Evolutionary conservation across 2,329 filamentous ascomycete genomes (phyloP), one percentile per base, ranked within the genome.

Genomic region (Fusarium nelsonii): DNA sequence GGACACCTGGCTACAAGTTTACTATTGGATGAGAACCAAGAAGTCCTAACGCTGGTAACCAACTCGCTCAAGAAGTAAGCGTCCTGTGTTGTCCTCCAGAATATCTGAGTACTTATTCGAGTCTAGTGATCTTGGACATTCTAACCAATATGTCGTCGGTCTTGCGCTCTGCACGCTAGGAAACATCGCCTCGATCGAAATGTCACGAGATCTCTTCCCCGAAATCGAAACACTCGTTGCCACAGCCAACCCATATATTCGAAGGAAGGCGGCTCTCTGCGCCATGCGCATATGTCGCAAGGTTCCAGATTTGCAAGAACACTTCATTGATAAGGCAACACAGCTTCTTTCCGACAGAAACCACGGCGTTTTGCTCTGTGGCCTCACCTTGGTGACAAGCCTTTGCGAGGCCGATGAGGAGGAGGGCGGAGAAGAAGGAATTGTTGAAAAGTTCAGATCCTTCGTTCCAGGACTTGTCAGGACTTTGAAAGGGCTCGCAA

Each of bases 251-350:
- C 96, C 96, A n/a, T 99, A 99, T 78, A 97, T 99, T 77, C 89
- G 96, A 74, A 89, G 96, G 73, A 99, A 99, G 84, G 96, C 96
- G 18, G 96, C 96, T 6, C 87, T 99, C n/a, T 99, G 96, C 81
- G 96, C 96, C 51, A 99, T 99, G 96, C 89, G 94, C 71, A 97
- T 99, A 85, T 97, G 94, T 82, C 91, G 94, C 74, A 99, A 99
- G 81, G 96, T 99, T 12, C 96, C 97, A 8, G 96, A 99, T 79
- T 83, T 99, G 55, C 93, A 97, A 80, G 97, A 99, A 79, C 94
- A 99, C 81, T 99, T 99, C 77, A 78, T 97, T 60, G 96, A 99
- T 65, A 98, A 98, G 80, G 92, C 95, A 16, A 92, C 96, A 65
- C 86, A 93, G 30, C 85, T 99, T 11, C 84, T 99, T 23, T 92